Evolutionary conservation across 2,329 filamentous ascomycete species (phyloP).

Genomic region (Cladosporium halotolerans): DNA sequence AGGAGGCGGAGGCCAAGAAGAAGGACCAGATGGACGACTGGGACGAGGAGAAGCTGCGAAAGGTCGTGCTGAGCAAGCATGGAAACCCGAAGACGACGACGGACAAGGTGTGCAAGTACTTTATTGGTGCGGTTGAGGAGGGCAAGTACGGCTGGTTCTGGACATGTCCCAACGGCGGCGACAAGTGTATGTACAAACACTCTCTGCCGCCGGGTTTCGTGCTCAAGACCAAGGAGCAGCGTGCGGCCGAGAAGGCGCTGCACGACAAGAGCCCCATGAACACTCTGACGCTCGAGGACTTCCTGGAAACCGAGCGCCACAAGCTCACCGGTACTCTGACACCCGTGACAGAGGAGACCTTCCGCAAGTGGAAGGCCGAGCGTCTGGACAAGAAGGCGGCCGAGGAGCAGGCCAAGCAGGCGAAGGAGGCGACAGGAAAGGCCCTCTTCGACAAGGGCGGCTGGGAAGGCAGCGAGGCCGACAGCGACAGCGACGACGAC

Average conservation of each 20-base stretch:
- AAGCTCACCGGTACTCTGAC: slow-evolving; percentile 89
- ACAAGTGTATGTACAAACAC: slow-evolving; percentile 99
- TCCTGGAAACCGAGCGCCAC: slow-evolving; percentile 91
- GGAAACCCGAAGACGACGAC: slow-evolving; percentile 93
- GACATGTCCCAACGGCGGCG: slow-evolving; percentile 90
- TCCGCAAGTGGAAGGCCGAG: slow-evolving; percentile 96
- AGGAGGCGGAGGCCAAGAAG: slow-evolving; percentile 63
- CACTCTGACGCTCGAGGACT: slow-evolving; percentile 93
- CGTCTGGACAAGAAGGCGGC: slow-evolving; percentile 92
- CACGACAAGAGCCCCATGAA: slow-evolving; percentile 93
- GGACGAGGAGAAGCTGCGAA: slow-evolving; percentile 92
- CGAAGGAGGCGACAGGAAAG: slow-evolving; percentile 92
- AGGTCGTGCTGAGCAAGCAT: slow-evolving; percentile 91
- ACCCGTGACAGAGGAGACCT: slow-evolving; percentile 85
- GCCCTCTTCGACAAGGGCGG: slow-evolving; percentile 95
- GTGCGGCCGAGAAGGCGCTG: slow-evolving; percentile 88
- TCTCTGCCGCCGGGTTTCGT: slow-evolving; percentile 91
- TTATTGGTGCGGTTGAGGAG: slow-evolving; percentile 95
- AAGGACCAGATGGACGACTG: slow-evolving; percentile 94
- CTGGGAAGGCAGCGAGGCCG: slow-evolving; percentile 65
- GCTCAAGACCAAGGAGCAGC: slow-evolving; percentile 95
- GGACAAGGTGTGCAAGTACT: slow-evolving; percentile 98
- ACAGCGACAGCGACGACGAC: slow-evolving; percentile 55
- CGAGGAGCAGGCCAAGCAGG: slow-evolving; percentile 80
- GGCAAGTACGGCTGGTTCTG: slow-evolving; percentile 99